phyloP scores from a whole-genome alignment of 2,329 filamentous ascomycete species.

The Apiospora saccharicola region DNA sequence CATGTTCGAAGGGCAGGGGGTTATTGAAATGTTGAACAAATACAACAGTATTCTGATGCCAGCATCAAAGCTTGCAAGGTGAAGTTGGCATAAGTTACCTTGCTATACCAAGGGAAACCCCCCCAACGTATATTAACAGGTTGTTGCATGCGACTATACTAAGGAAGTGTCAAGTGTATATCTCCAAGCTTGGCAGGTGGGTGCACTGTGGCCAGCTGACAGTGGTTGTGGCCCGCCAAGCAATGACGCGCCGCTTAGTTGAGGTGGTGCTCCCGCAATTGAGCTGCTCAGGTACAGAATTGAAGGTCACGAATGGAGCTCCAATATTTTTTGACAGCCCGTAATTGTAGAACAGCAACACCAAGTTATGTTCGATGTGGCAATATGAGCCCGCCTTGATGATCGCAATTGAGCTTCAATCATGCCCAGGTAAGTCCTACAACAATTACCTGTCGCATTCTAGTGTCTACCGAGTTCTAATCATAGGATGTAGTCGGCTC shows the following conservation, averaged over 20 bases:
- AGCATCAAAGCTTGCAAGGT: too few relatives aligned
- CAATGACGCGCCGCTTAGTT: neutral
- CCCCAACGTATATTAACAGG: too few relatives aligned
- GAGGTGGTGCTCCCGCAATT: neutral
- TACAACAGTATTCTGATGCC: too few relatives aligned
- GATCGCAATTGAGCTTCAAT: slow-evolving; percentile 17
- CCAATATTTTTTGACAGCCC: slow-evolving; percentile 12
- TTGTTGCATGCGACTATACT: too few relatives aligned
- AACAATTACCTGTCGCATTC: neutral
- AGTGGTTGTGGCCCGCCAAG: neutral
- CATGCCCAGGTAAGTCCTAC: slow-evolving; percentile 23
- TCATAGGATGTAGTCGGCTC: slow-evolving; percentile 33
- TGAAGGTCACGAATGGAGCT: slow-evolving; percentile 8
- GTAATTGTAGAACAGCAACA: neutral
- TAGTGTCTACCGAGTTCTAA: neutral
- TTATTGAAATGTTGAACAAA: too few relatives aligned
- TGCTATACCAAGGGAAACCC: too few relatives aligned
- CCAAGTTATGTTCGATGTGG: slow-evolving; percentile 5
- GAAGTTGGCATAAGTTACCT: too few relatives aligned
- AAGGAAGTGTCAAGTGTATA: neutral
- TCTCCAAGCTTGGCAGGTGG: neutral
- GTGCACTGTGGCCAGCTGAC: neutral
- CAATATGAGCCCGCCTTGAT: slow-evolving; percentile 18
- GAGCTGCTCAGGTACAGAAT: neutral
- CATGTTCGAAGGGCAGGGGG: too few relatives aligned